These are phyloP conservation scores for Polytrichum formosum DNA, from an alignment of 225 moss, liverwort and hornwort species.

Conservation along the genomic window DNA sequence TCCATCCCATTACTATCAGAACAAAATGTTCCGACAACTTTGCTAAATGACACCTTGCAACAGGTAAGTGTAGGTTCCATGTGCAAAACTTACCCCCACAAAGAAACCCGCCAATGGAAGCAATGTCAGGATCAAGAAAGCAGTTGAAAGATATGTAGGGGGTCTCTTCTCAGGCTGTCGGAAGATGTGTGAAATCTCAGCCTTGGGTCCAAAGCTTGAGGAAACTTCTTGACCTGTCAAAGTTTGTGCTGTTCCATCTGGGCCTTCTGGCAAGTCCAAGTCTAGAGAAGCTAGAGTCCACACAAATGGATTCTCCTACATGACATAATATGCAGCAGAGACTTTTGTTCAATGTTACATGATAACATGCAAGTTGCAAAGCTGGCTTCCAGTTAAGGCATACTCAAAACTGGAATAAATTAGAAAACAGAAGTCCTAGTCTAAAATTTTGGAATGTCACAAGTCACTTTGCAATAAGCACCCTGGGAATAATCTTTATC, in stretches of 20 bases:
- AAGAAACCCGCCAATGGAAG: conserved; percentile 78
- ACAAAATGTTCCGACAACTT: too few species aligned
- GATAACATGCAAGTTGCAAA: too few species aligned
- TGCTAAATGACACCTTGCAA: too few species aligned
- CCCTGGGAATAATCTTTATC: too few species aligned
- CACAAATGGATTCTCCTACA: conserved; percentile 78
- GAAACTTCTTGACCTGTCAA: conserved; percentile 19
- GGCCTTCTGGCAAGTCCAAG: conserved; percentile 78
- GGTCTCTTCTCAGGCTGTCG: conserved; percentile 89
- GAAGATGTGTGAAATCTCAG: conserved; percentile 86
- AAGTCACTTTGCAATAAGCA: too few species aligned
- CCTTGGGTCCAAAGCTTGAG: conserved; percentile 56
- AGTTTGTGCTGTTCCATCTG: conserved; percentile 48
- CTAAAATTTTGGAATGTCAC: too few species aligned
- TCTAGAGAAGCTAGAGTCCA: conserved; percentile 73
- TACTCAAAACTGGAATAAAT: too few species aligned
- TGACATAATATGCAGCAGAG: background rate
- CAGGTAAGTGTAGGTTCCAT: too few species aligned
- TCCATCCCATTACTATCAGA: too few species aligned
- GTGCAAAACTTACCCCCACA: conserved; percentile 41
- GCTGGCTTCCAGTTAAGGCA: too few species aligned
- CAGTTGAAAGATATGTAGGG: conserved; percentile 58
- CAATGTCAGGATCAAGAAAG: conserved; percentile 70
- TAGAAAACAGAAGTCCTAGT: too few species aligned
- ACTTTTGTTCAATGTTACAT: background rate